Evolutionary conservation across 257 asterid genomes (phyloP).

Genomic region (Jacaranda copaia): DNA sequence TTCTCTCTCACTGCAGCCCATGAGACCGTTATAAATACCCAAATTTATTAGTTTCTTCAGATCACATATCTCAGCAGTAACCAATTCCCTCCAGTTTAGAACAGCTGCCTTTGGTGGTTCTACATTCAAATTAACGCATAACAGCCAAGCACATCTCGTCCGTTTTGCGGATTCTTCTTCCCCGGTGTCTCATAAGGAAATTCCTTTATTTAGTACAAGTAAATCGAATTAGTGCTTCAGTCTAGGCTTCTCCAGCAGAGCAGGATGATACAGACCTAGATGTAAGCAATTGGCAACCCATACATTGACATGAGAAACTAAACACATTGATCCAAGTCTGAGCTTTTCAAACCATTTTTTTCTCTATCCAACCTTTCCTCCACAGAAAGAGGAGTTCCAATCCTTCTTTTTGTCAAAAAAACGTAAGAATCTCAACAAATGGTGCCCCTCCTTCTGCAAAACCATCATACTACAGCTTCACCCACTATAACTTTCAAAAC

Average conservation of each 20-base stretch:
- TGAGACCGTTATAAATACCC: not conserved
- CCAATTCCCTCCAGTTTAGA: not conserved
- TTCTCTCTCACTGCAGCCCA: not conserved
- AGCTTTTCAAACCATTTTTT: not conserved
- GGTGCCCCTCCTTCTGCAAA: constrained; percentile 2
- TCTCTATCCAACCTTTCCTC: not conserved
- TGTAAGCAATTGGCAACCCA: too few relatives aligned
- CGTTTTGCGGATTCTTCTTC: not conserved
- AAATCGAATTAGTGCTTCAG: not conserved
- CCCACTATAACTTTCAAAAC: not conserved
- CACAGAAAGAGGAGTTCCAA: not conserved
- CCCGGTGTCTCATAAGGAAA: not conserved
- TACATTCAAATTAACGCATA: not conserved
- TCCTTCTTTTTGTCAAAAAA: not conserved
- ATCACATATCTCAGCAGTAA: not conserved
- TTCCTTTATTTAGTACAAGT: not conserved
- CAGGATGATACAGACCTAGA: not conserved
- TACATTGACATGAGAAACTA: too few relatives aligned
- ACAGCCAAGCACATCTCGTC: not conserved
- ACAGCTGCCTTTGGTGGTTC: not conserved
- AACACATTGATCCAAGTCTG: not conserved
- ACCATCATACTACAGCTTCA: not conserved
- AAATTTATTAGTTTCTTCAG: not conserved
- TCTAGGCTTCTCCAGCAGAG: not conserved
- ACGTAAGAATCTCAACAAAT: not conserved